Evolutionary conservation across 1,284 basidiomycete species (phyloP), one percentile per base, ranked within the genome.

Genomic region (Fomitopsis palustris): DNA sequence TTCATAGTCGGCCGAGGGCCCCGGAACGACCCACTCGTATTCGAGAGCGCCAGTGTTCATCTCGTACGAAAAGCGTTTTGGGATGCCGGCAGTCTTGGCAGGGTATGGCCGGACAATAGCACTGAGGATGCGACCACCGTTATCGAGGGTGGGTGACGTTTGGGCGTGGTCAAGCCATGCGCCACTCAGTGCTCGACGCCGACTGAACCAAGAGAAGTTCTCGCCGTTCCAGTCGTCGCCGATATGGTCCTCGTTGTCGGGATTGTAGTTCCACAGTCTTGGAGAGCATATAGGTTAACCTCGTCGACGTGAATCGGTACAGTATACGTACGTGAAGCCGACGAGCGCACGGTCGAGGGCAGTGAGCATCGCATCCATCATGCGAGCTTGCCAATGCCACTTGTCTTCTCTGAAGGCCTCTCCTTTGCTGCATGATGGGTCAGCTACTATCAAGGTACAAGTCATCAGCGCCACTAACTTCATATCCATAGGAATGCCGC

Each of bases 181-280:
- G 0, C 77, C 67, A 1, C 83, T 81, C 12, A 84, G 72, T 0
- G 82, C 83, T 8, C 87, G 83, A 52, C 74, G 75, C 45, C 81
- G 76, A 62, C 90, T 91, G 78, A 93, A 96, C 89, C 93, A 96
- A 3, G 93, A 94, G 72, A 97, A 96, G 75, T 95, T 95, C 74
- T 98, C 96, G 49, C 90, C 92, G 70, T 97, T 98, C 96, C 96
- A 98, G 62, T 87, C 80, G 71, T 98, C 96, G 14, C 96, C 97
- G 23, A 76, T 70, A 21, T 75, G 70, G 66, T 96, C 93, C 41
- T 83, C 81, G 73, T 98, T 98, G 56, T 82, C 78, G 0, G 95
- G 92, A 69, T 98, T 98, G 74, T 98, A 98, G 64, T 93, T 95
- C 96, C 96, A 98, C 23, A 98, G 75, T 3, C 93, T 95, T 19